Evolutionary conservation across 768 basidiomycete genomes (phyloP), one percentile per base, ranked within the genome.

Genomic region (Hericium erinaceus): DNA sequence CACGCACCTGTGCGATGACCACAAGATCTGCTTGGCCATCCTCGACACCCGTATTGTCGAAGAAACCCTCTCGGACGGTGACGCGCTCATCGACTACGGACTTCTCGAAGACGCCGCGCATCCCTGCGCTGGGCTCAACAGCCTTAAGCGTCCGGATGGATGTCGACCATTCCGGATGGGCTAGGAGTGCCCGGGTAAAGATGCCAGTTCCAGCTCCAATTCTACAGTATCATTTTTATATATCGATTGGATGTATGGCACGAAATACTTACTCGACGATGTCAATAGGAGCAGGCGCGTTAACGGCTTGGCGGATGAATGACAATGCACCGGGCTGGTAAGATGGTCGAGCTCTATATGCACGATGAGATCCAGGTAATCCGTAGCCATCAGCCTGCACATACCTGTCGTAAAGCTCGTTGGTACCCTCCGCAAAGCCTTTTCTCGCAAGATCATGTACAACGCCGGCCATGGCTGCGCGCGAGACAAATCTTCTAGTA

Each of bases 201-300:
- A 97, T 83, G 13, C 93, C 93, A 2, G 92, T 94, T 24, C 93
- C 93, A 5, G 87, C 74, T 11, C 92, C 93, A 37, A 91, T 79
- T 66, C 89, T 92, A 61, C 56, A 50, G 54, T 15, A 39, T 39
- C 56, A 24, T 24, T 39, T 46, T 37, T 11, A 24, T 9, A 9
- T 18, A 15, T 3, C 28, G 33, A 18, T 39, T 22, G 28, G 1
- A 13, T 28, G 10, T 22, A 22, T 20, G 28, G n/a, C 24, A 24
- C 10, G 40, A 48, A 33, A 18, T 15, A 69, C 83, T 62, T 64
- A 90, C 89, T 91, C 90, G 59, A 84, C 82, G 33, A 91, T 72
- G 58, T 86, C 85, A 20, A 87, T 65, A 1, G 77, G 75, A 0
- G 68, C 63, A 26, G 73, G 37, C 16, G 65, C 60, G 12, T 70